Evolutionary conservation across 805 yeast genomes (phyloP).

Genomic region (Ogataea pignaliae): DNA sequence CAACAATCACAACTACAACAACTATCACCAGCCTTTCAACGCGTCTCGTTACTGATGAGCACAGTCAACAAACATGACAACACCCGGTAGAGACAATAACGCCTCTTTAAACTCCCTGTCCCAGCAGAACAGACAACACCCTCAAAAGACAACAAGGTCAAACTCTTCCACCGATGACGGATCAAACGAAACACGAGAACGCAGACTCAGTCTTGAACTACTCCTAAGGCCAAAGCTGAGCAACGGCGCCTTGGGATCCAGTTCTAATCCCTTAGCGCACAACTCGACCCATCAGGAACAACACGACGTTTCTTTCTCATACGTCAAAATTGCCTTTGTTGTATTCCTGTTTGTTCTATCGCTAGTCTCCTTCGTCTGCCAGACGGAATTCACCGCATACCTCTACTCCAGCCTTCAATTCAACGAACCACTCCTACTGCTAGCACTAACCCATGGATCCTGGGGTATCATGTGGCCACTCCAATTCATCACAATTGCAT

Average conservation of each 20-base stretch:
- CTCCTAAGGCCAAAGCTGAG: neutral
- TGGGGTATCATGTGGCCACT: conserved; percentile 74
- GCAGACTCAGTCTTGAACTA: neutral
- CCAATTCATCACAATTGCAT: conserved; percentile 50
- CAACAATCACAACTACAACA: no score
- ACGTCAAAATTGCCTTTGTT: conserved; percentile 40
- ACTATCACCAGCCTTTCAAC: no score
- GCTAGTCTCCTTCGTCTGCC: conserved; percentile 61
- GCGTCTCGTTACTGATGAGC: neutral
- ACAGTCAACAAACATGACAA: neutral
- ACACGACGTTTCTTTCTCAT: conserved; percentile 26
- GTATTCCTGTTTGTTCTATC: conserved; percentile 43
- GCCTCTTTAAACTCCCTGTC: neutral
- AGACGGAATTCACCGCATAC: conserved; percentile 75
- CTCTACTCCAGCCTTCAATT: conserved; percentile 53
- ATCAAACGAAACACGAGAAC: neutral
- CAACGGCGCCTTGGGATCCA: neutral
- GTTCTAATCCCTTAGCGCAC: neutral
- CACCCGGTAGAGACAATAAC: neutral
- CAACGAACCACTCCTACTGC: conserved; percentile 63
- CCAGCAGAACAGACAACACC: neutral
- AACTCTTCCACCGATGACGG: neutral
- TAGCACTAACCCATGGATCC: conserved; percentile 70
- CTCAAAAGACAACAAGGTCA: neutral
- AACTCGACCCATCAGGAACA: conserved; percentile 1